Evolutionary conservation across 2,329 filamentous ascomycete species (phyloP), one percentile per base, ranked within the genome.

Genomic region (Exserohilum rostratum): DNA sequence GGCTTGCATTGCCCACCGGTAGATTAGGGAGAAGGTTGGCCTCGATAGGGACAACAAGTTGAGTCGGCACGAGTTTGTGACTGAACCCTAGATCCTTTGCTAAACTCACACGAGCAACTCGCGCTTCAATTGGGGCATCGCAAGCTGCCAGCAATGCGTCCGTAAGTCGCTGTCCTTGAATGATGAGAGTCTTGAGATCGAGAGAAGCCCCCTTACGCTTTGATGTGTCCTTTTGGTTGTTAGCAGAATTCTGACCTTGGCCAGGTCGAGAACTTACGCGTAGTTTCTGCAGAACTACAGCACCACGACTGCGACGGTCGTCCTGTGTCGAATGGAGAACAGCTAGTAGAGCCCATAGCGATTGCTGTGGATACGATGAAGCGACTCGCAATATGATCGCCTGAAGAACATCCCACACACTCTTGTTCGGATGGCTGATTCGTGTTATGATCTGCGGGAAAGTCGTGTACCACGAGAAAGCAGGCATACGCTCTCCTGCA

Each of bases 361-460:
- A 89, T 74, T 99, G 95, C 57, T 90, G 91, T 0, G 95, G 93
- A 73, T 97, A 90, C n/a, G 86, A 82, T 37, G 87, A 83, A 7
- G 96, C 88, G n/a, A 97, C 91, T 71, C 90, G 93, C 57, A 89
- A 79, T 50, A 99, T 92, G 62, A 98, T 93, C 30, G 83, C 83
- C 48, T 88, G 85, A 6, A 99, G 79, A 9, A 90, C 80, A 54
- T 88, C 85, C 76, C 91, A 96, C 1, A 96, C 91, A 1, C 87
- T 85, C 3, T 76, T 76, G 71, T 96, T 90, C 1, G 89, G 87
- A 76, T 99, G 95, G 40, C 90, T 90, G 66, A 99, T 97, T 29
- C 95, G 88, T n/a, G 93, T 95, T 52, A 99, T 90, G 58, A 99
- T 89, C 75, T 99, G 95, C 5, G 95, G 90, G 37, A 99, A 81